Conservation (phyloP, 352 stramenopile genomes). For the Globisporangium paddicum region DNA sequence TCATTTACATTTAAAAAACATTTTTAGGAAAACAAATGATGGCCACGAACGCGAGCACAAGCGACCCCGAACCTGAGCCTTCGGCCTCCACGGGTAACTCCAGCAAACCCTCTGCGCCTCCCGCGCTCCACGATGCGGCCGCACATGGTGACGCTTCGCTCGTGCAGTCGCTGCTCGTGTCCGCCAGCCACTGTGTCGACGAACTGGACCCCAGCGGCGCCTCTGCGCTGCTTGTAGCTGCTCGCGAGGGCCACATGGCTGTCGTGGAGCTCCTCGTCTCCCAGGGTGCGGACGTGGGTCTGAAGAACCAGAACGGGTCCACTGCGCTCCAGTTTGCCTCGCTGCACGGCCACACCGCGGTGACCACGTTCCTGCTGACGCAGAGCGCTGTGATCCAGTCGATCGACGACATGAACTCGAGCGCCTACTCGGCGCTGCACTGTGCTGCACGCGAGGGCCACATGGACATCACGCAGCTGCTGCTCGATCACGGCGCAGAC, state of each 20-base stretch:
- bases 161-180: not conserved
- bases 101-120: no score
- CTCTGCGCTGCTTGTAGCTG: slow-evolving; percentile 6
- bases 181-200: not conserved
- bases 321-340: slow-evolving; percentile 4
- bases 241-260: slow-evolving; percentile 5
- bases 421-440: slow-evolving; percentile 10
- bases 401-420: slow-evolving; percentile 5
- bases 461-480: not conserved
- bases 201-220: slow-evolving; percentile 4
- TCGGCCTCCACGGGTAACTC: no score
- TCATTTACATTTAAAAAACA: no score
- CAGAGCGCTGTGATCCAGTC: not conserved
- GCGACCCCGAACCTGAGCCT: no score
- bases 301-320: slow-evolving; percentile 2
- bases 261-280: slow-evolving; percentile 8
- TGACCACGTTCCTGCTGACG: slow-evolving; percentile 3
- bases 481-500: slow-evolving; percentile 8
- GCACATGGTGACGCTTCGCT: not conserved
- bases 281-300: not conserved
- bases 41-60: no score
- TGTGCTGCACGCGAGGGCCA: slow-evolving; percentile 1
- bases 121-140: slow-evolving; percentile 2
- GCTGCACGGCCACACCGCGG: not conserved
- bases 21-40: no score